These are phyloP conservation scores for Trypanosoma brucei DNA, from an alignment of 208 protist species.

Conservation along the genomic window DNA sequence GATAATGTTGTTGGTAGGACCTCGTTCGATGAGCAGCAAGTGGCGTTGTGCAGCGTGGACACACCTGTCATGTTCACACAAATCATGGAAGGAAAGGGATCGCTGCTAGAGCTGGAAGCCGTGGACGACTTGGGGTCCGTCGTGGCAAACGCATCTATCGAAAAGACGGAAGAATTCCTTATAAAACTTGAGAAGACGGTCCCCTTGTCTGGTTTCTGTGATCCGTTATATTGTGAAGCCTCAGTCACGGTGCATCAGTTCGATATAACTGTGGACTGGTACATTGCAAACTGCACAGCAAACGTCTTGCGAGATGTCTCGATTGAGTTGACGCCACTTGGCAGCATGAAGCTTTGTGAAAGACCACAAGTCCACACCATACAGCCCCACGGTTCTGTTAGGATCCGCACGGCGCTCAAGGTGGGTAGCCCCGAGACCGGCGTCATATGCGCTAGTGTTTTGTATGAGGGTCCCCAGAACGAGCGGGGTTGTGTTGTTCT, in stretches of 20 bases:
- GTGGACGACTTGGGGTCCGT: conserved; percentile 27
- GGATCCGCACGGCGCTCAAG: conserved; percentile 95
- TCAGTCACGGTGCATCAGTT: conserved; percentile 96
- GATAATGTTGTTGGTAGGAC: no score
- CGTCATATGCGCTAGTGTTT: conserved; percentile 95
- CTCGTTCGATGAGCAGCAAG: not conserved
- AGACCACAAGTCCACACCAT: conserved; percentile 93
- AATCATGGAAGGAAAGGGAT: conserved; percentile 46
- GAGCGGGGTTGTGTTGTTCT: conserved; percentile 92
- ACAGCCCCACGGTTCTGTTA: conserved; percentile 74
- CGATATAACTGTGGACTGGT: conserved; percentile 95
- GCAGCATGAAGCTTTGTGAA: conserved; percentile 97
- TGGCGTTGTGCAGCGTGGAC: conserved; percentile 49
- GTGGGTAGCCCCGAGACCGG: conserved; percentile 96
- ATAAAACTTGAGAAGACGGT: conserved; percentile 80
- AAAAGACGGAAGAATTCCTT: conserved; percentile 52
- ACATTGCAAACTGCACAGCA: conserved; percentile 93
- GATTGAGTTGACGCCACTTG: conserved; percentile 95
- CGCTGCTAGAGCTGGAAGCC: conserved; percentile 52
- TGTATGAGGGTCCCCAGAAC: conserved; percentile 91
- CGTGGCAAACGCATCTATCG: conserved; percentile 37
- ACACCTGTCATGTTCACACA: conserved; percentile 78
- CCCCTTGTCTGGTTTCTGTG: conserved; percentile 95
- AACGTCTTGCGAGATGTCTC: conserved; percentile 93
- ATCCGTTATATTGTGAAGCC: conserved; percentile 97